Evolutionary conservation across 129 eudicot genomes (phyloP).

Genomic region (Arctium lappa): DNA sequence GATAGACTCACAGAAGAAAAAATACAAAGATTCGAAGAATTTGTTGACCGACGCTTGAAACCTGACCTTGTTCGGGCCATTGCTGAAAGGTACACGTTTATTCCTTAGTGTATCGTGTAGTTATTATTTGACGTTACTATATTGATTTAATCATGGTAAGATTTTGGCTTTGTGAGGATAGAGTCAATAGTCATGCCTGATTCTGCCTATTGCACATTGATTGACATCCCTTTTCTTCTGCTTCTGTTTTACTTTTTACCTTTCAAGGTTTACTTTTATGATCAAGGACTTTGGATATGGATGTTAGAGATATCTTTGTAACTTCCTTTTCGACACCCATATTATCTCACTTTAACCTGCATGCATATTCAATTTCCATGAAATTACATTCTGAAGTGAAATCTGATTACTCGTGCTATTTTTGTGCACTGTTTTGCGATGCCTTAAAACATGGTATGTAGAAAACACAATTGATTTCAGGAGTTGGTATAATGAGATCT

Average conservation of each 20-base stretch:
- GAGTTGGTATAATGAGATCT: not conserved
- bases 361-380: not conserved
- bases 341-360: too few relatives aligned
- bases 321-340: too few relatives aligned
- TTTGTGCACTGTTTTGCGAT: not conserved
- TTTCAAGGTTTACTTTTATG: not conserved
- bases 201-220: not conserved
- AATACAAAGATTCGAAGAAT: slow-evolving; percentile 72
- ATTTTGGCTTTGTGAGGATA: not conserved
- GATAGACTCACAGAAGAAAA: slow-evolving; percentile 54
- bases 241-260: not conserved
- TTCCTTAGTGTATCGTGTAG: not conserved
- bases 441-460: not conserved
- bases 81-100: slow-evolving; percentile 56
- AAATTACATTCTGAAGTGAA: too few relatives aligned
- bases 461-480: not conserved
- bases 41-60: slow-evolving; percentile 76
- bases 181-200: not conserved
- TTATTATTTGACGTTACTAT: not conserved
- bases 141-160: not conserved
- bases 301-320: too few relatives aligned
- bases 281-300: not conserved
- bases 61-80: slow-evolving; percentile 88
- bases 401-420: too few relatives aligned
- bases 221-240: not conserved